Evolutionary conservation across 2,329 filamentous ascomycete genomes (phyloP), one percentile per base, ranked within the genome.

Genomic region (Aspergillus terreus): DNA sequence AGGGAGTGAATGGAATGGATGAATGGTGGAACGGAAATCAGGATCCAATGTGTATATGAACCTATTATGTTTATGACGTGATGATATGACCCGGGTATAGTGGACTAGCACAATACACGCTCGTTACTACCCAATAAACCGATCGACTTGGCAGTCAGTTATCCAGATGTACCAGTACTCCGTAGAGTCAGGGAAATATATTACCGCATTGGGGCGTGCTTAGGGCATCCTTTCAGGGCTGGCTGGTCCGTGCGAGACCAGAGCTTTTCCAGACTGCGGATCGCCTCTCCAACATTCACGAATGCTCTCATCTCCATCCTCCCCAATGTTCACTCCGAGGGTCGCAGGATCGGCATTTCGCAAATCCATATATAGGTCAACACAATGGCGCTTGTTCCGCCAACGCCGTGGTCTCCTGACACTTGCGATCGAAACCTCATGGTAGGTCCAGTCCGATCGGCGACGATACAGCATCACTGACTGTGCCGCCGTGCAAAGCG

Each of bases 341-440:
- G 40, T 47, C n/a, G 21, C 59, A 30, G 46, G 50, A 44, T 49
- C 54, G 38, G 49, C 49, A 11, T 52, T 64, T 45, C 63, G 63
- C 48, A 63, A 53, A 46, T 57, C 54, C 7, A 30, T 57, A 38
- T 46, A 35, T 21, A 38, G 36, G 12, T 41, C 51, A 45, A 48
- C 52, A 3, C 58, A 44, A 47, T 48, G 41, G 12, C 27, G 45
- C 15, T 27, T 33, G 14, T 6, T 42, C 47, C 23, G 36, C 36
- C 35, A 27, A 17, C 42, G 55, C n/a, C 61, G 68, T n/a, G 59
- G 63, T 14, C 56, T 76, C 40, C 62, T 76, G 27, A 77, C 74
- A 3, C 69, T 77, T 36, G 74, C 74, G 15, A 76, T 77, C 55
- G 74, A 77, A 62, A 71, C 73, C 46, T 77, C 74, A 47, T 77